Conservation (phyloP, 2,329 filamentous ascomycete genomes). For the Cytospora piceicola region DNA sequence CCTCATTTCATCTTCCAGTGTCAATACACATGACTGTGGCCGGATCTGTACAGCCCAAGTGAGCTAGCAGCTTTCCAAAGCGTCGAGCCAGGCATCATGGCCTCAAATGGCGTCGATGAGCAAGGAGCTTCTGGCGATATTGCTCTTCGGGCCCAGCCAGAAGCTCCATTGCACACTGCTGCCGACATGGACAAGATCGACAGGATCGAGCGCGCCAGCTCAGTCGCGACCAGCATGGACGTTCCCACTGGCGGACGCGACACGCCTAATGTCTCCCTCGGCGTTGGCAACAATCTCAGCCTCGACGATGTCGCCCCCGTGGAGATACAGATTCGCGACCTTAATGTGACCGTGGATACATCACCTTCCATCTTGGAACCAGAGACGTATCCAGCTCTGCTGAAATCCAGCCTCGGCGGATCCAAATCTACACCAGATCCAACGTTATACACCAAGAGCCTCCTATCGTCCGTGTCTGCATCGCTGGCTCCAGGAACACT, state of each 20-base stretch:
- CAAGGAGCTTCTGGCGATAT: constrained; percentile 2
- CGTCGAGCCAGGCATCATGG: constrained; percentile 12
- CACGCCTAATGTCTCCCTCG: constrained; percentile 37
- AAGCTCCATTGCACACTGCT: not conserved
- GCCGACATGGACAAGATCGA: constrained; percentile 38
- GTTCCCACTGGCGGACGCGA: constrained; percentile 19
- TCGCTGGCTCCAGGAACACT: constrained; percentile 67
- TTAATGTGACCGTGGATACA: constrained; percentile 61
- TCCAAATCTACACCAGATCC: constrained; percentile 39
- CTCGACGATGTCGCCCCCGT: constrained; percentile 60
- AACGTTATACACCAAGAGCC: constrained; percentile 49
- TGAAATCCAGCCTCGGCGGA: constrained; percentile 34
- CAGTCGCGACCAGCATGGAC: constrained; percentile 40
- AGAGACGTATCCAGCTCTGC: constrained; percentile 49
- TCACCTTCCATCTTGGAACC: constrained; percentile 58
- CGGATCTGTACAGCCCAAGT: not conserved
- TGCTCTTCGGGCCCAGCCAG: constrained; percentile 7
- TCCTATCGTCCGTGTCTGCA: constrained; percentile 67
- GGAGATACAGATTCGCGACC: constrained; percentile 55
- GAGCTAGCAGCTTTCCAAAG: not conserved
- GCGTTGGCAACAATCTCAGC: constrained; percentile 45
- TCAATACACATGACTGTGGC: not conserved
- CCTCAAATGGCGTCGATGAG: constrained; percentile 7
- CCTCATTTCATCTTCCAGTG: not conserved
- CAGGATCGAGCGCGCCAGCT: constrained; percentile 41